These are phyloP conservation scores for Claviceps pazoutovae DNA, from an alignment of 2,329 filamentous ascomycete genomes.

Conservation along the genomic window DNA sequence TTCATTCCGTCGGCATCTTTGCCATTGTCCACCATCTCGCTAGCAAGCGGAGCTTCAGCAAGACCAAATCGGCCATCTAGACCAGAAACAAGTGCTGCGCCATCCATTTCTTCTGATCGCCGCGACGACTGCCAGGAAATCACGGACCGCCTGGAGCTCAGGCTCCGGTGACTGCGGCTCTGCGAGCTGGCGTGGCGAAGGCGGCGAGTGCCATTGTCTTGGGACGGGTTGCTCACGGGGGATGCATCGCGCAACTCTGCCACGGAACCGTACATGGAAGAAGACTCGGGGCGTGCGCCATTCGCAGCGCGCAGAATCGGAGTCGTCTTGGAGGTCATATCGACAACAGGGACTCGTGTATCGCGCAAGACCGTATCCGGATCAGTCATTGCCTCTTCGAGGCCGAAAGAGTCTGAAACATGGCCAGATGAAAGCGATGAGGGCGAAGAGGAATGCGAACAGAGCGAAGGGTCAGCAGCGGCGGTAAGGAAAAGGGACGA, in stretches of 20 bases:
- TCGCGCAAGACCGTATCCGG: conserved; percentile 8
- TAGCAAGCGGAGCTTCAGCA: conserved; percentile 32
- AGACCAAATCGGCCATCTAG: conserved; percentile 39
- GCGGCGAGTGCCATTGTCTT: conserved; percentile 17
- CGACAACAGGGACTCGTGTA: conserved; percentile 7
- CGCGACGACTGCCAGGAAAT: conserved; percentile 19
- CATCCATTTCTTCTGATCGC: conserved; percentile 36
- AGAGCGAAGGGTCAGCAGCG: not conserved
- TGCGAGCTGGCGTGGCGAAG: conserved; percentile 22
- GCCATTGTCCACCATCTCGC: conserved; percentile 29
- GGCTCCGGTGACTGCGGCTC: conserved; percentile 14
- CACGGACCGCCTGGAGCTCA: conserved; percentile 18
- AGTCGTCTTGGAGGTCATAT: conserved; percentile 23
- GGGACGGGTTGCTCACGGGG: conserved; percentile 21
- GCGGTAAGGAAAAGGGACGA: not conserved
- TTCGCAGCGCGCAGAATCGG: conserved; percentile 21
- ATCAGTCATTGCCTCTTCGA: conserved; percentile 16
- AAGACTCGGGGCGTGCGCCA: conserved; percentile 12
- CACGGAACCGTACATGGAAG: conserved; percentile 26
- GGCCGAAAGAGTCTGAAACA: conserved; percentile 8
- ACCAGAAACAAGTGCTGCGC: conserved; percentile 36
- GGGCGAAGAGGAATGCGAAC: conserved; percentile 6
- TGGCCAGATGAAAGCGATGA: conserved; percentile 8
- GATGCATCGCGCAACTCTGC: conserved; percentile 22
- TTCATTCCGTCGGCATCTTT: conserved; percentile 23